Percentiles rank a stretch among this genome's conserved stretches.
phyloP scores from a whole-genome alignment of 768 basidiomycete species.

The Crucibulum laeve region DNA sequence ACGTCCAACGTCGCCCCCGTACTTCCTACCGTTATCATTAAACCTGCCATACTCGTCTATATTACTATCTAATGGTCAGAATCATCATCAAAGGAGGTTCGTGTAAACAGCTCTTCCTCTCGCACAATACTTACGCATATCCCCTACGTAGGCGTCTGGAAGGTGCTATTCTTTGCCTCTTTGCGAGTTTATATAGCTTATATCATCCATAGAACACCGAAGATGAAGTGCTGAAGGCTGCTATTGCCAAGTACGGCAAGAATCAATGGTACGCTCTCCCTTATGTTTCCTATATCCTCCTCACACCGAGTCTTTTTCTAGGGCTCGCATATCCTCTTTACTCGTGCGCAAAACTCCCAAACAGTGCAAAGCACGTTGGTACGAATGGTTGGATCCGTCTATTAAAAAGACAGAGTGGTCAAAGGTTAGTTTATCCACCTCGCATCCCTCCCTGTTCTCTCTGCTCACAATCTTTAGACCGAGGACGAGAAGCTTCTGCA shows the following conservation, averaged over 20 bases:
- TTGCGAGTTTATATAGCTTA: constrained; percentile 6
- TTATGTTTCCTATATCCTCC: neutral
- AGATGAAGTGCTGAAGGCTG: constrained; percentile 98
- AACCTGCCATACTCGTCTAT: constrained; percentile 4
- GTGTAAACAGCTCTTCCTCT: constrained; percentile 16
- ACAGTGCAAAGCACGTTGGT: constrained; percentile 99
- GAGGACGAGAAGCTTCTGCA: constrained; percentile 99
- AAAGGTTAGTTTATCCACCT: constrained; percentile 48
- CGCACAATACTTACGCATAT: constrained; percentile 4
- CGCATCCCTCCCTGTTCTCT: constrained; percentile 1
- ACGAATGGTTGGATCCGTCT: constrained; percentile 98
- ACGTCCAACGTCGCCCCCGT: too few relatives aligned
- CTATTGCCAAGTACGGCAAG: constrained; percentile 96
- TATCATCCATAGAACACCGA: constrained; percentile 70
- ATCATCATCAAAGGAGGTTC: constrained; percentile 93
- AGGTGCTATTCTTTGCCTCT: constrained; percentile 38
- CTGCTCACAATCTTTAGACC: constrained; percentile 45
- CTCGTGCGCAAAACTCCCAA: constrained; percentile 98
- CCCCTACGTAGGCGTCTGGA: constrained; percentile 63
- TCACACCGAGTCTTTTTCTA: constrained; percentile 21
- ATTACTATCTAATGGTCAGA: constrained; percentile 57
- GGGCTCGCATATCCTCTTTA: constrained; percentile 97
- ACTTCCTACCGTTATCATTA: too few relatives aligned
- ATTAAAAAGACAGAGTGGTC: constrained; percentile 99
- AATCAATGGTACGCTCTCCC: constrained; percentile 71